These are phyloP conservation scores for Cryphonectria radicalis DNA, from an alignment of 2,329 filamentous ascomycete species.

Conservation along the genomic window DNA sequence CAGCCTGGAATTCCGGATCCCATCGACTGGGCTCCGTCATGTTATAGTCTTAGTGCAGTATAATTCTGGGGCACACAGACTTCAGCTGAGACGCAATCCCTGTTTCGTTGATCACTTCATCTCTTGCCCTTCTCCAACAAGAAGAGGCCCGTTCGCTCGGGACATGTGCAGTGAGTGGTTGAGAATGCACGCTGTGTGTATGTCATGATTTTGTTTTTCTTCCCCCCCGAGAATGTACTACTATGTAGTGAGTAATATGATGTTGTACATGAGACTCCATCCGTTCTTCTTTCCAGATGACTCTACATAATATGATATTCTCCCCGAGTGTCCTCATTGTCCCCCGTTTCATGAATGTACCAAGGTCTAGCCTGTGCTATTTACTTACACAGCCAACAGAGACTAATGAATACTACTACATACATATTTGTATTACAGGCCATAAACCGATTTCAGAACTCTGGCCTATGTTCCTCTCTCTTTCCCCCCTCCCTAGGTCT, in stretches of 20 bases:
- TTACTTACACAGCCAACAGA: not conserved
- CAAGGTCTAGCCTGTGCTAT: not conserved
- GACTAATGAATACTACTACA: not conserved
- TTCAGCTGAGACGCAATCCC: not conserved
- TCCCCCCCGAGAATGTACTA: not conserved
- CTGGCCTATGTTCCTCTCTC: not conserved
- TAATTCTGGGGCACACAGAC: not conserved
- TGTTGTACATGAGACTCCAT: not conserved
- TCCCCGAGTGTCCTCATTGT: not conserved
- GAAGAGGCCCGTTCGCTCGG: not conserved
- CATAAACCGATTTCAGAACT: not conserved
- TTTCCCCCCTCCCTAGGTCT: not conserved
- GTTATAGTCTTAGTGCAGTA: not conserved
- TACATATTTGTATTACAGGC: too few relatives aligned
- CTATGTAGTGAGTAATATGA: not conserved
- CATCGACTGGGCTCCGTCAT: not conserved
- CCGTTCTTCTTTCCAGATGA: not conserved
- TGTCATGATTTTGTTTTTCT: too few relatives aligned
- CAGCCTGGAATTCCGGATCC: not conserved
- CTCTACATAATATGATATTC: not conserved
- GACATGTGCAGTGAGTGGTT: not conserved
- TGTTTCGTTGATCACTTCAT: constrained; percentile 2
- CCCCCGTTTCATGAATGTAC: not conserved
- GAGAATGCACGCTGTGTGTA: not conserved
- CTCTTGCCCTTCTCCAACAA: not conserved